Conservation (phyloP, 257 asterid genomes). For the Catharanthus roseus region DNA sequence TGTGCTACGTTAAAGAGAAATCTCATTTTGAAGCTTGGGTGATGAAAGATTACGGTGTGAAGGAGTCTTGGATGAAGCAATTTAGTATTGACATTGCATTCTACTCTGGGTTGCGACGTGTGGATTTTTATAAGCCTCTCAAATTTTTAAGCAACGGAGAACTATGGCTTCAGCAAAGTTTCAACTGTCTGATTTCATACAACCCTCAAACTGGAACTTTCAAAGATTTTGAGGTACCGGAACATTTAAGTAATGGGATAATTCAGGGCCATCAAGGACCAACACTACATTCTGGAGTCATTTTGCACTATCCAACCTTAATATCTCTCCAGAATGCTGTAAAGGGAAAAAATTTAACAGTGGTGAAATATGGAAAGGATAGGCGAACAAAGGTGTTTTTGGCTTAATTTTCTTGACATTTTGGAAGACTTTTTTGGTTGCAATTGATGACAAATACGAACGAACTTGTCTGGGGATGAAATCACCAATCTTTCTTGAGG, state of each 20-base stretch:
- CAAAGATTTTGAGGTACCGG: constrained; percentile 34
- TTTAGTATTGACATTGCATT: constrained; percentile 40
- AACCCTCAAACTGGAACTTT: constrained; percentile 40
- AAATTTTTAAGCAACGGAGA: constrained; percentile 47
- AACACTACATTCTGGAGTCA: constrained; percentile 15
- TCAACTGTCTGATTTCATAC: constrained; percentile 34
- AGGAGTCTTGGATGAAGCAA: constrained; percentile 45
- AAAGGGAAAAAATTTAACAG: constrained; percentile 18
- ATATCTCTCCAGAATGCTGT: constrained; percentile 33
- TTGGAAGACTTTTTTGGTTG: not conserved
- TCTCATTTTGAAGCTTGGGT: constrained; percentile 44
- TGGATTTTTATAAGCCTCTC: constrained; percentile 39
- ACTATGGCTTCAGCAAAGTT: constrained; percentile 38
- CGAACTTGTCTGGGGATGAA: too few relatives aligned
- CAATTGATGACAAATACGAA: not conserved
- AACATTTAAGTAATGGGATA: too few relatives aligned
- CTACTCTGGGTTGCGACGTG: constrained; percentile 35
- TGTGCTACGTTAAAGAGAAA: constrained; percentile 40
- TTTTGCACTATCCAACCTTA: constrained; percentile 41
- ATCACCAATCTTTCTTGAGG: too few relatives aligned
- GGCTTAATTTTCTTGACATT: not conserved
- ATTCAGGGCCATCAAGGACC: too few relatives aligned
- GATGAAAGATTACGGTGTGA: constrained; percentile 46
- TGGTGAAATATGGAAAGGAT: constrained; percentile 9
- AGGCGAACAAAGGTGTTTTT: not conserved